A percentile compares a stretch with the other conserved stretches of the same genome.
Evolutionary conservation across 208 protist species (phyloP).

Genomic region (Wallacemonas sp.): DNA sequence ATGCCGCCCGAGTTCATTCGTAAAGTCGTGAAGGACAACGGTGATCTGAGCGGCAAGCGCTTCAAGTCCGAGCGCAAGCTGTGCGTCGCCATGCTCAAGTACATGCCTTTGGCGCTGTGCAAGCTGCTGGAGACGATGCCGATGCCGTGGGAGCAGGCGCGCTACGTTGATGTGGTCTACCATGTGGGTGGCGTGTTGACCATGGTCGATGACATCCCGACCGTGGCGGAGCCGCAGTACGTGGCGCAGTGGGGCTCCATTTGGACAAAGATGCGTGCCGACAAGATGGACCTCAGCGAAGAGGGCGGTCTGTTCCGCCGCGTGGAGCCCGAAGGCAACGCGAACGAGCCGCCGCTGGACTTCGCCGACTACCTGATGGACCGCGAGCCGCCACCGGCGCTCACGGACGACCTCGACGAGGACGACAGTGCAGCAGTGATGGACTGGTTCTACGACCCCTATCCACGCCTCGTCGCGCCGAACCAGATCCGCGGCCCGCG

Average conservation of each 20-base stretch:
- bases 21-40: slow-evolving; percentile 99
- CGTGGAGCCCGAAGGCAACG: slow-evolving; percentile 98
- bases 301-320: slow-evolving; percentile 86
- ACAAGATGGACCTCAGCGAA: slow-evolving; percentile 95
- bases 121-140: slow-evolving; percentile 99
- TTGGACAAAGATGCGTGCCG: slow-evolving; percentile 99
- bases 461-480: slow-evolving; percentile 95
- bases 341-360: slow-evolving; percentile 99
- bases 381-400: slow-evolving; percentile 94
- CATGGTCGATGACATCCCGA: slow-evolving; percentile 99
- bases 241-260: slow-evolving; percentile 99
- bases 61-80: slow-evolving; percentile 99
- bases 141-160: slow-evolving; percentile 98
- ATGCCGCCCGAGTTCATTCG: slow-evolving; percentile 99
- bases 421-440: slow-evolving; percentile 97
- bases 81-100: slow-evolving; percentile 99
- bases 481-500: slow-evolving; percentile 82
- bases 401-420: slow-evolving; percentile 97
- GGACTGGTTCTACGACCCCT: slow-evolving; percentile 99
- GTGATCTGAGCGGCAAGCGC: slow-evolving; percentile 98
- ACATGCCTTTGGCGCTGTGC: slow-evolving; percentile 99
- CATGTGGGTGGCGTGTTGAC: slow-evolving; percentile 99
- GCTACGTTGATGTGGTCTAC: slow-evolving; percentile 98
- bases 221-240: slow-evolving; percentile 99
- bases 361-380: slow-evolving; percentile 99